Base-by-base conservation (phyloP, 768 basidiomycete genomes). In the Leccinellum luteum region DNA sequence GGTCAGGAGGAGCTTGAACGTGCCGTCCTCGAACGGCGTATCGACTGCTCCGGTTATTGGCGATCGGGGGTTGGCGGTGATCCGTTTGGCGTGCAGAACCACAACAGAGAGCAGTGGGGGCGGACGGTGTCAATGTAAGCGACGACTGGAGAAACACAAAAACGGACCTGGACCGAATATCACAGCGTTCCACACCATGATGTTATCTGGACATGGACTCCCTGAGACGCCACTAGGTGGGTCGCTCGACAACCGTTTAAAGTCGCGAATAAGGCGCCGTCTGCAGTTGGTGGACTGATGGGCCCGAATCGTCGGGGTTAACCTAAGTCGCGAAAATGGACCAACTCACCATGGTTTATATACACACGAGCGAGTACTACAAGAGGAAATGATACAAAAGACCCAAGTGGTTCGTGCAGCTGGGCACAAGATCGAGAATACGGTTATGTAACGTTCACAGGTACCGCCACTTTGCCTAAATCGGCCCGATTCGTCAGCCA, bases 151-250 rank as follows among this genome's bases (percentile, higher is more conserved):
- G 32, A 27, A 17, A 23, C n/a, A 28, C 4, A 7, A n/a, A 34
- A 17, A 75, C 88, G 68, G 58, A 94, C 96, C 89, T 74, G 97
- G 97, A 3, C 97, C 97, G 69, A 99, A 98, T 61, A 99, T 99
- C 56, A 99, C 97, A 2, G 97, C 97, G 67, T 99, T 99, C 97
- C 97, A 99, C 15, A 98, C 81, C 94, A 98, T 97, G 74, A 99
- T 97, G 72, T 98, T 98, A 71, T 98, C 97, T 3, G 93, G 88
- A 69, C 93, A 94, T 69, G 97, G 96, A 67, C 93, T 95, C 14
- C 96, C 97, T 4, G 93, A 95, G 64, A 99, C 94, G 6, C 97
- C 97, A 53, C 90, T 88, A 0, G 97, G 97, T 4, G 96, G 95
- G 69, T 98, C 97, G 23, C 87, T 87, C 48, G 93, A 92, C 45